Conservation (phyloP, 208 protist genomes). For the Wallacemonas sp. region DNA sequence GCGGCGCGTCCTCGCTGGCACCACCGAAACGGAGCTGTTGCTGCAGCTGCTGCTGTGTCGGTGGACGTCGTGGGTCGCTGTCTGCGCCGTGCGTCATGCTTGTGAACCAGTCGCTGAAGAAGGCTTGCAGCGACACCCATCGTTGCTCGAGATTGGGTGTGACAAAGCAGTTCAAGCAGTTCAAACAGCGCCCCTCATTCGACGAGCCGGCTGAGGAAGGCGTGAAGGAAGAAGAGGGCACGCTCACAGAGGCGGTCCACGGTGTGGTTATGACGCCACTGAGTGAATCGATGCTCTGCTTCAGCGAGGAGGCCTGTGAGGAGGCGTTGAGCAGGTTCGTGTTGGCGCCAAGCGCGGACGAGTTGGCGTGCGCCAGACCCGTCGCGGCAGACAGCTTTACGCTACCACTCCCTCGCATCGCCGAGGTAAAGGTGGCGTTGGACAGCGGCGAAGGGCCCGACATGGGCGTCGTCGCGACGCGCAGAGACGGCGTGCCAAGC, state of each 20-base stretch:
- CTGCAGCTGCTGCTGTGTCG: not conserved
- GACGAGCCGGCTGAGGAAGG: constrained; percentile 1
- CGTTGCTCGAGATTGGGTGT: constrained; percentile 48
- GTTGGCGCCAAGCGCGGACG: too few relatives aligned
- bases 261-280: too few relatives aligned
- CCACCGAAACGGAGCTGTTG: not conserved
- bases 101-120: constrained; percentile 52
- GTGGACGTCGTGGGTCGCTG: not conserved
- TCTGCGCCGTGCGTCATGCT: constrained; percentile 25
- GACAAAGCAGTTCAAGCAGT: constrained; percentile 68
- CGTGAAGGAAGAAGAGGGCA: too few relatives aligned
- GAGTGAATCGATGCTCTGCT: not conserved
- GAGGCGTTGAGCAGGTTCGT: too few relatives aligned
- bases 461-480: not conserved
- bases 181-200: not conserved
- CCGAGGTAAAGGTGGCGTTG: constrained; percentile 3
- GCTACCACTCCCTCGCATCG: not conserved
- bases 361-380: not conserved
- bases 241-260: too few relatives aligned
- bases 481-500: not conserved
- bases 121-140: constrained; percentile 65
- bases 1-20: too few relatives aligned
- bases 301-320: not conserved
- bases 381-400: not conserved
- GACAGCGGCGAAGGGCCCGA: not conserved